These are phyloP conservation scores for Strobilomyces echinocephalus DNA, from an alignment of 768 basidiomycete species.

Conservation along the genomic window DNA sequence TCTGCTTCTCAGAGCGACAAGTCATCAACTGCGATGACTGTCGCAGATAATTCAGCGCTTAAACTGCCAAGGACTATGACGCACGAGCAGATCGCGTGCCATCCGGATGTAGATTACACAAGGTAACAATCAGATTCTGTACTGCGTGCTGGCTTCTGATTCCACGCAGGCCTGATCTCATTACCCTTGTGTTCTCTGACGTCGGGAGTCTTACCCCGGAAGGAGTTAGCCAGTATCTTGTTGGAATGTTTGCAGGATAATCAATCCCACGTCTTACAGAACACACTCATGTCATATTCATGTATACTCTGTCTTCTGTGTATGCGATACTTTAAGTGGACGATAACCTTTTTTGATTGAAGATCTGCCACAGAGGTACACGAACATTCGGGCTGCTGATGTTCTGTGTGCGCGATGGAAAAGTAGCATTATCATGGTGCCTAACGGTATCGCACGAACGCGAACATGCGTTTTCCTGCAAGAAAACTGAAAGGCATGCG, in stretches of 20 bases:
- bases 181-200: slow-evolving; percentile 91
- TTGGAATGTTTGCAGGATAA: slow-evolving; percentile 87
- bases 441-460: slow-evolving; percentile 9
- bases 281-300: not conserved
- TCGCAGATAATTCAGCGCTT: slow-evolving; percentile 1
- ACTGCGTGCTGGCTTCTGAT: slow-evolving; percentile 21
- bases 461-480: slow-evolving; percentile 19
- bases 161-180: slow-evolving; percentile 73
- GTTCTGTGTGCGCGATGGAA: slow-evolving; percentile 9
- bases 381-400: slow-evolving; percentile 13
- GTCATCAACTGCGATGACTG: slow-evolving; percentile 1
- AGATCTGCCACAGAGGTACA: slow-evolving; percentile 19
- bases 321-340: slow-evolving; percentile 30
- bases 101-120: slow-evolving; percentile 93
- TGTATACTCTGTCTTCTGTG: slow-evolving; percentile 7
- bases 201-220: slow-evolving; percentile 90
- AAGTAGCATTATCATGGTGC: slow-evolving; percentile 6
- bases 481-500: slow-evolving; percentile 11
- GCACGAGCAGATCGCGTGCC: slow-evolving; percentile 72
- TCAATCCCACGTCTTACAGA: slow-evolving; percentile 6
- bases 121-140: slow-evolving; percentile 44
- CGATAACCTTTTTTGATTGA: slow-evolving; percentile 32
- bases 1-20: slow-evolving; percentile 1
- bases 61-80: slow-evolving; percentile 47
- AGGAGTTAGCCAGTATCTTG: slow-evolving; percentile 91